Evolutionary conservation across 2,329 filamentous ascomycete genomes (phyloP), one percentile per base, ranked within the genome.

Genomic region (Blumeria hordei): DNA sequence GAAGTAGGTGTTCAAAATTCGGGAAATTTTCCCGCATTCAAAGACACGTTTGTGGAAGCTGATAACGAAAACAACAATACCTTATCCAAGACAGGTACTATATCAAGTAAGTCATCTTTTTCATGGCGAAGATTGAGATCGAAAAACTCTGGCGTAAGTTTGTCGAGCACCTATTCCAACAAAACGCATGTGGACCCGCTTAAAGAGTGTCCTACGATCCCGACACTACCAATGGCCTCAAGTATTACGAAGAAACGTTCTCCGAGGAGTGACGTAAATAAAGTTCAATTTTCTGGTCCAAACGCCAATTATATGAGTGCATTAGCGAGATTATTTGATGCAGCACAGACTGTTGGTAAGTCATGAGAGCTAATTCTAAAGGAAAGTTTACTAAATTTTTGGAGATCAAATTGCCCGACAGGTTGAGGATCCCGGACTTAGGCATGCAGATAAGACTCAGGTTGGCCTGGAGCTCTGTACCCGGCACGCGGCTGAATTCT

Each of bases 401-500:
- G 33, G 62, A 94, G 88, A 95, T 72, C 86, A 93, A 78, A 90
- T 96, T 67, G 87, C 88, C 54, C 84, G 90, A 60, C 90, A 95
- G 71, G 88, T 95, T 50, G 90, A 95, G 66, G 90, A 96, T 65
- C 90, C 90, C 6, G 90, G 90, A 9, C 76, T 96, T 55, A 85
- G 85, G 61, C 86, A 92, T 68, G 88, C 87, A 16, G 90, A 88
- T 62, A 88, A 87, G 63, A 96, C 92, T 8, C 88, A 95, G 65
- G 88, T 98, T 54, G 92, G 92, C 9, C 77, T 98, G 36, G 92
- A 98, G 69, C 76, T 98, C 43, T 92, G 87, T 66, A 88, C 88
- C 37, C 79, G 90, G 43, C 90, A 95, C 67, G 92, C 90, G 7
- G 86, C 90, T 36, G 92, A 98, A 68, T 98, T 98, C 69, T 98